A percentile compares a stretch with the other conserved stretches of the same genome.
Evolutionary conservation across 2,329 filamentous ascomycete genomes (phyloP).

Genomic region (Fusarium sp.): DNA sequence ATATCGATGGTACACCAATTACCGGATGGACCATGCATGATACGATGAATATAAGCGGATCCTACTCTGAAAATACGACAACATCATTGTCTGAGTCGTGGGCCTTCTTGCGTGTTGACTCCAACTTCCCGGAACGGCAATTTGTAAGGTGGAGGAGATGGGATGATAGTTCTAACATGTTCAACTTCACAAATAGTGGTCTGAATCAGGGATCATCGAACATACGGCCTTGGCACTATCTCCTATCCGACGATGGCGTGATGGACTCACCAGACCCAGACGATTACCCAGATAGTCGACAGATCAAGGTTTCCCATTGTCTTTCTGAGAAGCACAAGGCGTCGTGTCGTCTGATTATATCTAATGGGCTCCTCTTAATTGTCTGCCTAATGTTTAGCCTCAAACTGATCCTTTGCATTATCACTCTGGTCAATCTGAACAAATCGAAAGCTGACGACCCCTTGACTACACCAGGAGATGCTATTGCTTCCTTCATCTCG

Average conservation of each 20-base stretch:
- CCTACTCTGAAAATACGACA: too few species aligned
- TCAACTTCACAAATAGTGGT: too few species aligned
- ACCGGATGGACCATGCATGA: neutral
- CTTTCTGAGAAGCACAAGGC: conserved; percentile 20
- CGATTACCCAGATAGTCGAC: neutral
- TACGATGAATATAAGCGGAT: too few species aligned
- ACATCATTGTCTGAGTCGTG: too few species aligned
- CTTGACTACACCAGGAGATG: conserved; percentile 32
- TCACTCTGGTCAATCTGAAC: neutral
- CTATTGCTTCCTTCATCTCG: conserved; percentile 30
- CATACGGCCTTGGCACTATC: accelerated
- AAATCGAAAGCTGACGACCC: conserved; percentile 18
- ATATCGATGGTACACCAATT: neutral
- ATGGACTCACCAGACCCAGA: neutral
- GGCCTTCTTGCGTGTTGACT: too few species aligned
- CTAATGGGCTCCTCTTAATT: conserved; percentile 19
- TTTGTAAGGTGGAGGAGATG: too few species aligned
- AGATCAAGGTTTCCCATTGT: conserved; percentile 11
- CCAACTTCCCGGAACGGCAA: too few species aligned
- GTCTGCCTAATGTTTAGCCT: conserved; percentile 27
- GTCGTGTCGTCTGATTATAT: conserved; percentile 5
- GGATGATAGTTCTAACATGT: accelerated
- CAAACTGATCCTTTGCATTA: conserved; percentile 8
- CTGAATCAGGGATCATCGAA: too few species aligned
- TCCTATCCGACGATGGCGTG: neutral